phyloP scores from a whole-genome alignment of 2,329 filamentous ascomycete species.

The Seiridium cupressi region DNA sequence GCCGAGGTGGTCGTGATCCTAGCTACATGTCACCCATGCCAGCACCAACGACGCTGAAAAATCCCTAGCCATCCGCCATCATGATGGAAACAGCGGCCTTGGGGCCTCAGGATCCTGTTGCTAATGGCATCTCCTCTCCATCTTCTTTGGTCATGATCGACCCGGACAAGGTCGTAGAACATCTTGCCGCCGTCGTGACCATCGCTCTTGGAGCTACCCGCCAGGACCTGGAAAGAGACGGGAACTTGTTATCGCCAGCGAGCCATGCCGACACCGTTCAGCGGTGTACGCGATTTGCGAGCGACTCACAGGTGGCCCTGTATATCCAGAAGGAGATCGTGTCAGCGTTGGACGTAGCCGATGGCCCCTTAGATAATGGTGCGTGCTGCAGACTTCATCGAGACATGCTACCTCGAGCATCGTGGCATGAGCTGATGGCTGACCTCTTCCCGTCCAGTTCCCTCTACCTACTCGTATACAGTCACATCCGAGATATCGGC shows the following conservation, averaged over 20 bases:
- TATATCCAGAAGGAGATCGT: conserved; percentile 86
- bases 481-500: conserved; percentile 81
- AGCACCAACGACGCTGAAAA: conserved; percentile 2
- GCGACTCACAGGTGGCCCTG: conserved; percentile 81
- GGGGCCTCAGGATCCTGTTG: conserved; percentile 35
- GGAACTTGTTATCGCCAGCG: conserved; percentile 76
- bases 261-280: conserved; percentile 77
- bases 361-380: conserved; percentile 46
- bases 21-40: conserved; percentile 5
- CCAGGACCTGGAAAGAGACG: conserved; percentile 75
- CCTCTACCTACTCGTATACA: conserved; percentile 68
- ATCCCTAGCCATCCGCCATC: conserved; percentile 13
- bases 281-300: conserved; percentile 84
- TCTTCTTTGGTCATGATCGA: conserved; percentile 59
- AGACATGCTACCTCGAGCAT: too few relatives aligned
- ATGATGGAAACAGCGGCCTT: conserved; percentile 53
- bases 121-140: conserved; percentile 45
- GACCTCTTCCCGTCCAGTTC: conserved; percentile 26
- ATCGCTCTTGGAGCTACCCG: conserved; percentile 73
- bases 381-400: conserved; percentile 18
- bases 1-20: not conserved
- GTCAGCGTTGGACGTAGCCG: conserved; percentile 49
- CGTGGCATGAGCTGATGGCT: too few relatives aligned
- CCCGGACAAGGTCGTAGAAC: conserved; percentile 67
- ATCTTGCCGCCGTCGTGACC: conserved; percentile 68